These are phyloP conservation scores for Nicotiana otophora DNA, from an alignment of 257 asterid genomes.

Conservation along the genomic window DNA sequence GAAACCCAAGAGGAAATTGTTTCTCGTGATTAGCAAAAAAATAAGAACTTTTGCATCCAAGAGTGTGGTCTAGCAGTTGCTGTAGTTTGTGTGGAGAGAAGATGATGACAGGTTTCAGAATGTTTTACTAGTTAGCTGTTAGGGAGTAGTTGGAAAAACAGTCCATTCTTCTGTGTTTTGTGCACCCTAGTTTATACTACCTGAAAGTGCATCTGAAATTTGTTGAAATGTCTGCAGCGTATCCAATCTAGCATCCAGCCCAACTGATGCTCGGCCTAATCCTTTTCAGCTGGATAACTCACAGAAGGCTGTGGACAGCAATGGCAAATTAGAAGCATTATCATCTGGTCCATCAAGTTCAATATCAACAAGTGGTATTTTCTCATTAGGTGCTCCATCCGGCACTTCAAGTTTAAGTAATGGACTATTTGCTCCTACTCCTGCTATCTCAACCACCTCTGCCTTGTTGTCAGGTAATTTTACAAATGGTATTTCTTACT, in stretches of 20 bases:
- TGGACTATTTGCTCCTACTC: slow-evolving; percentile 27
- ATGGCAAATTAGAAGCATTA: slow-evolving; percentile 31
- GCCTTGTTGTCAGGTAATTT: slow-evolving; percentile 21
- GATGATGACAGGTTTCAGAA: neutral
- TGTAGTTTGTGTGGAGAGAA: neutral
- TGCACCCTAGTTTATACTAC: neutral
- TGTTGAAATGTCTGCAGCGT: slow-evolving; percentile 38
- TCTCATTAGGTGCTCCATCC: slow-evolving; percentile 8
- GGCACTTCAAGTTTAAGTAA: slow-evolving; percentile 9
- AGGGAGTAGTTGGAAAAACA: neutral
- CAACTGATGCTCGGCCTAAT: slow-evolving; percentile 21
- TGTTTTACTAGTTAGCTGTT: neutral
- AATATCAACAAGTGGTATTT: slow-evolving; percentile 1
- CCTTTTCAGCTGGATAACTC: slow-evolving; percentile 27
- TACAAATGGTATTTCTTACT: slow-evolving; percentile 22
- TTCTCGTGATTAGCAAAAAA: neutral
- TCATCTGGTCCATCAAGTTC: slow-evolving; percentile 22
- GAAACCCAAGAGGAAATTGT: neutral
- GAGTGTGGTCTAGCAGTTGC: neutral
- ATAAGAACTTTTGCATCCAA: neutral
- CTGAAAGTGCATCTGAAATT: slow-evolving; percentile 4
- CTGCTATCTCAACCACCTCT: slow-evolving; percentile 20
- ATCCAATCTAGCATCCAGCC: slow-evolving; percentile 17
- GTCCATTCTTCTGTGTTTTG: neutral
- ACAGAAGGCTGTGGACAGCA: slow-evolving; percentile 29